Base-by-base conservation (phyloP, 2,329 filamentous ascomycete species). In the Botryotinia convoluta region DNA sequence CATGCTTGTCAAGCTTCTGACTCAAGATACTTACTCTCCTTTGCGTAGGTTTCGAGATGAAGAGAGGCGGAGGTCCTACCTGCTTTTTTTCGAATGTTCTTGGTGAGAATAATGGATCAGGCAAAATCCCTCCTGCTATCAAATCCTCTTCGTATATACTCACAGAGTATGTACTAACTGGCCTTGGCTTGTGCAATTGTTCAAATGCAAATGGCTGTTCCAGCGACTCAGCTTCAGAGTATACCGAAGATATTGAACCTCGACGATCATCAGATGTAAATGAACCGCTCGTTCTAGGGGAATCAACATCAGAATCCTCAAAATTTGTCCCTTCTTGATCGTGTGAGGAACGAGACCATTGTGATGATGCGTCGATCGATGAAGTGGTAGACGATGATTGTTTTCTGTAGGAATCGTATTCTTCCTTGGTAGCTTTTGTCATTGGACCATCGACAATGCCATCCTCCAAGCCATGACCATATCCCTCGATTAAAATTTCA, bases 401-500 rank as follows among this genome's bases (percentile, higher is more conserved):
- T 8, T 73, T 73, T 39, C 67, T 61, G n/a, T 39, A 32, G 10
- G 6, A 10, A 22, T 20, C 44, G 35, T 45, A 42, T 59, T 54
- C 39, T 29, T 73, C 60, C 22, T 64, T 29, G 22, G 22, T 60
- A 12, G 3, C 22, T 26, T 16, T 22, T 12, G 10, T 48, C 26
- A 32, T 54, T 32, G 22, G 18, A 39, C 6, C n/a, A 29, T 59
- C 20, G 9, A n/a, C 3, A 18, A 18, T 8, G n/a, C 26, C 18
- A 20, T 54, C 22, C 18, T 73, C 42, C 26, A 63, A 22, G 1
- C 86, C 86, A 67, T 88, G 88, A 16, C 87, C 87, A 73, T 89
- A 88, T 0, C 86, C 86, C 7, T 85, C 83, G 10, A 88, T 83
- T 0, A 88, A 81, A 42, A 88, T 88, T 77, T 89, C 87, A 71